Percentiles rank a stretch among this genome's conserved stretches.
These are phyloP conservation scores for Colletotrichum neosansevieriae DNA, from an alignment of 2,329 filamentous ascomycete species.

Conservation along the genomic window DNA sequence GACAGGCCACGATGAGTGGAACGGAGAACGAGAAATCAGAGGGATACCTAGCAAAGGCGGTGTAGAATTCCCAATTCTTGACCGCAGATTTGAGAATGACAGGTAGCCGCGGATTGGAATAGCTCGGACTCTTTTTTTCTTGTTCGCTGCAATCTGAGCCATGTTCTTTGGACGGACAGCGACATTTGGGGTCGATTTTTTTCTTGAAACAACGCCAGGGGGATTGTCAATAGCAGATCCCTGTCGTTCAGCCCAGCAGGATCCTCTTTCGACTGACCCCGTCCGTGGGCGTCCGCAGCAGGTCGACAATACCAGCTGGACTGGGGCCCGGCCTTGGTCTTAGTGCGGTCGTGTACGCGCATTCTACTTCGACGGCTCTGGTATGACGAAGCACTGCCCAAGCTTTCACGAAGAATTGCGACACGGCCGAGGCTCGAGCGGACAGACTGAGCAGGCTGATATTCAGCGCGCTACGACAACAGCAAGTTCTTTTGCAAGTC, in stretches of 20 bases:
- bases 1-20: slow-evolving; percentile 31
- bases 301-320: slow-evolving; percentile 22
- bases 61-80: slow-evolving; percentile 8
- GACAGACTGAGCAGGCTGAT: slow-evolving; percentile 5
- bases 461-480: slow-evolving; percentile 1
- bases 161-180: slow-evolving; percentile 8
- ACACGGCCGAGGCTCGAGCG: neutral
- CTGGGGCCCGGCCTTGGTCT: slow-evolving; percentile 14
- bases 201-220: slow-evolving; percentile 28
- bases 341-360: slow-evolving; percentile 27
- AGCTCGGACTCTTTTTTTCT: slow-evolving; percentile 28
- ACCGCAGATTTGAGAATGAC: slow-evolving; percentile 5
- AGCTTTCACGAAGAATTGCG: slow-evolving; percentile 12
- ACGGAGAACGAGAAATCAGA: slow-evolving; percentile 24
- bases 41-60: slow-evolving; percentile 19
- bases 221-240: slow-evolving; percentile 25
- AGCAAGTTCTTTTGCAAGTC: too few species aligned
- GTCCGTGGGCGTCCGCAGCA: slow-evolving; percentile 25
- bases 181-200: slow-evolving; percentile 38
- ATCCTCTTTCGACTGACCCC: slow-evolving; percentile 33
- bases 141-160: neutral
- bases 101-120: slow-evolving; percentile 5
- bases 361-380: slow-evolving; percentile 21
- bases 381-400: slow-evolving; percentile 26
- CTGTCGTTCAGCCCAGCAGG: slow-evolving; percentile 41